These are phyloP conservation scores for Liriodendron chinense DNA, from an alignment of 164 flowering plant genomes.

Conservation along the genomic window DNA sequence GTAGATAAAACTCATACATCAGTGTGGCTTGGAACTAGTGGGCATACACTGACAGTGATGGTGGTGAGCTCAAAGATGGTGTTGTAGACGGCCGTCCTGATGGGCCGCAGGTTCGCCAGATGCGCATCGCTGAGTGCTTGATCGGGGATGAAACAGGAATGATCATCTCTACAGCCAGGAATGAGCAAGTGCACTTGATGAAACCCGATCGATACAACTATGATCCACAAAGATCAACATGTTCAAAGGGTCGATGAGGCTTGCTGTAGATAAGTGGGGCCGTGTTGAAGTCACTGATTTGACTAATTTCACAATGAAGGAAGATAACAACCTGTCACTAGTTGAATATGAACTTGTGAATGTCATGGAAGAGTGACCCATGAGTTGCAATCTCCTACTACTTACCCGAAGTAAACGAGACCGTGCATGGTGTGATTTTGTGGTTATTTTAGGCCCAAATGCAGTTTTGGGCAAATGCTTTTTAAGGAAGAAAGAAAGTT, in stretches of 20 bases:
- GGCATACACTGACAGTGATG: constrained; percentile 51
- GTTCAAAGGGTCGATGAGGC: constrained; percentile 46
- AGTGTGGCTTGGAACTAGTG: constrained; percentile 58
- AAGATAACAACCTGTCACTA: constrained; percentile 37
- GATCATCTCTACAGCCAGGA: constrained; percentile 56
- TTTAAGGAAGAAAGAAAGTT: neutral
- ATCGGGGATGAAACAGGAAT: constrained; percentile 65
- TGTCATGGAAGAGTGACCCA: constrained; percentile 30
- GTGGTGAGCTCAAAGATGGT: constrained; percentile 51
- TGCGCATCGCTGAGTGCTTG: constrained; percentile 59
- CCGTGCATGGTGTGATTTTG: constrained; percentile 11
- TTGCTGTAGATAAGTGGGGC: constrained; percentile 42
- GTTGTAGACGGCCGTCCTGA: constrained; percentile 49
- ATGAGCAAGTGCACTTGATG: constrained; percentile 55
- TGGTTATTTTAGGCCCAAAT: constrained; percentile 14
- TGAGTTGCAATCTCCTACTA: neutral
- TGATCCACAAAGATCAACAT: constrained; percentile 35
- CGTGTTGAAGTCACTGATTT: constrained; percentile 37
- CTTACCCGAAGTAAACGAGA: neutral
- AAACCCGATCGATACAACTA: constrained; percentile 26
- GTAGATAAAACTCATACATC: too few relatives aligned
- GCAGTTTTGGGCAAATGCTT: constrained; percentile 3
- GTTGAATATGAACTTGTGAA: constrained; percentile 35
- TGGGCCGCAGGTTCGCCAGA: constrained; percentile 49
- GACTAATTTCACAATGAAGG: constrained; percentile 30